phyloP scores from a whole-genome alignment of 805 yeast genomes.

The Kodamaea kakaduensis region DNA sequence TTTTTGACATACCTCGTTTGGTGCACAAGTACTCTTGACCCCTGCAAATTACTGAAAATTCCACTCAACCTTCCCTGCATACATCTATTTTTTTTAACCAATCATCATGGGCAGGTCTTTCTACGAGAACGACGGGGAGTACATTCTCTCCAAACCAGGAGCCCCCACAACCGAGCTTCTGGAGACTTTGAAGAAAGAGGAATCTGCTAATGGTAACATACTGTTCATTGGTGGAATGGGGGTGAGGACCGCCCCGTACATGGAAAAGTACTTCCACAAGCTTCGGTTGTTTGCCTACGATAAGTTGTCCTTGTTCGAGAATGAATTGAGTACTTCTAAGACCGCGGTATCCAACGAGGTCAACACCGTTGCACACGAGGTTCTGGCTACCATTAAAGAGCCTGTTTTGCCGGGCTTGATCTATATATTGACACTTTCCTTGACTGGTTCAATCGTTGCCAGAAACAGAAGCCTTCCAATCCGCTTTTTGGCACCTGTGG shows the following conservation, averaged over 20 bases:
- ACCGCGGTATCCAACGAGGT: constrained; percentile 47
- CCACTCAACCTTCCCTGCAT: too few relatives aligned
- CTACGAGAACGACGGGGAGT: constrained; percentile 49
- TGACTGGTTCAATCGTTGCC: constrained; percentile 54
- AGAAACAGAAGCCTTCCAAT: constrained; percentile 37
- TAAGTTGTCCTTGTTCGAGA: constrained; percentile 33
- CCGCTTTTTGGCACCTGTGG: constrained; percentile 43
- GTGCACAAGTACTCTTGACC: constrained; percentile 1
- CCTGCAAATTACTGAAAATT: constrained; percentile 3
- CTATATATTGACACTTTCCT: constrained; percentile 51
- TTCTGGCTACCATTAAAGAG: constrained; percentile 40
- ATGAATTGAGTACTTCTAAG: constrained; percentile 44
- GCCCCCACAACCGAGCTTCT: constrained; percentile 33
- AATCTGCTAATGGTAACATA: constrained; percentile 37
- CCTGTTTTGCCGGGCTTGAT: constrained; percentile 54
- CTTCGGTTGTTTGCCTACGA: constrained; percentile 37
- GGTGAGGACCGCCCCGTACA: constrained; percentile 45
- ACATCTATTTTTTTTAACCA: constrained; percentile 4
- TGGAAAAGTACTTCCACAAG: constrained; percentile 41
- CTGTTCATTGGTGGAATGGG: constrained; percentile 50
- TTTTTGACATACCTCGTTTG: too few relatives aligned
- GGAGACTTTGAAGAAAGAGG: constrained; percentile 34
- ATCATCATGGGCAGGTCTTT: constrained; percentile 34
- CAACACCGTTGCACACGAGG: constrained; percentile 23
- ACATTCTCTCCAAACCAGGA: constrained; percentile 47